Evolutionary conservation across 441 rosid genomes (phyloP).

Genomic region (Syzygium malaccense): DNA sequence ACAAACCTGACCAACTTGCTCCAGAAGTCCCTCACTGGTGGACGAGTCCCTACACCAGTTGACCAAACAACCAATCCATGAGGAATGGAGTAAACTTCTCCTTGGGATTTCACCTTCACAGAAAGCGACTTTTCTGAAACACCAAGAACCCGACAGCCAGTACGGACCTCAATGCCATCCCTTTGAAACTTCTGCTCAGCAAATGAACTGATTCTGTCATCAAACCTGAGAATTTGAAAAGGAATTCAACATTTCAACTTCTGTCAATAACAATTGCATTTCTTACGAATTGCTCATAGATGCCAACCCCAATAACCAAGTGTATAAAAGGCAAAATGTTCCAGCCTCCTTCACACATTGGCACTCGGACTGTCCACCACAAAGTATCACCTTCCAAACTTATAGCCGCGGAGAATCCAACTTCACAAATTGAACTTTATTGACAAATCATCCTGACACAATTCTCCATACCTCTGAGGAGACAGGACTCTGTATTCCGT

Average conservation of each 20-base stretch:
- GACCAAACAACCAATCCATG: conserved; percentile 15
- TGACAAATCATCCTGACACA: not conserved
- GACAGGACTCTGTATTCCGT: not conserved
- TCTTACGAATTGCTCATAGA: not conserved
- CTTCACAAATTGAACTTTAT: not conserved
- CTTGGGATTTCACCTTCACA: conserved; percentile 4
- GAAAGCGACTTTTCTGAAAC: conserved; percentile 8
- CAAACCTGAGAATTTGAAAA: conserved; percentile 42
- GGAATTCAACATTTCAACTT: not conserved
- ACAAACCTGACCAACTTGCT: conserved; percentile 16
- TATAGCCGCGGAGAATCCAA: not conserved
- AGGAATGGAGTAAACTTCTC: conserved; percentile 2
- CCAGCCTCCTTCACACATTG: not conserved
- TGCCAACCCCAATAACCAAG: not conserved
- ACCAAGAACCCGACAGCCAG: conserved; percentile 11
- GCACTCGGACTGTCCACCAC: not conserved
- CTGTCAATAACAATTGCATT: not conserved
- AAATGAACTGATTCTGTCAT: conserved; percentile 77
- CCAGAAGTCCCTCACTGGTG: conserved; percentile 9
- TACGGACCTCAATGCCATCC: conserved; percentile 10
- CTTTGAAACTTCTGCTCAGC: conserved; percentile 67
- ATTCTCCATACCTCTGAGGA: not conserved
- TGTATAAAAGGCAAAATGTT: not conserved
- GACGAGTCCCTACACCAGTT: conserved; percentile 13
- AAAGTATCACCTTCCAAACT: not conserved